Evolutionary conservation across 2,329 filamentous ascomycete species (phyloP).

Genomic region (Blastomyces percursus): DNA sequence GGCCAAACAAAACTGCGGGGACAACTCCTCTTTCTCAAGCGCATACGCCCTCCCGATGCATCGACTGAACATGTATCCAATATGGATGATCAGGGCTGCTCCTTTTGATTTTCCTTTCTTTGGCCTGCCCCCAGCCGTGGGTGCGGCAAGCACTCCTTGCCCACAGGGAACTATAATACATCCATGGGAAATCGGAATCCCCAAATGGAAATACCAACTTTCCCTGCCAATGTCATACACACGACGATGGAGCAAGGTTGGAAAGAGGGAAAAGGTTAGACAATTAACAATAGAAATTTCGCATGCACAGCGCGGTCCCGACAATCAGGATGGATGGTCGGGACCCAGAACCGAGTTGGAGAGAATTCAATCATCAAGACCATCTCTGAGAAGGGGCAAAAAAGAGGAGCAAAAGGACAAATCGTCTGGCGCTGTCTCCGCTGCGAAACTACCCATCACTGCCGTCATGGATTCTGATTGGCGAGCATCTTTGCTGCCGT

Average conservation of each 20-base stretch:
- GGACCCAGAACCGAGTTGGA: neutral
- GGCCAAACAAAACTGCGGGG: neutral
- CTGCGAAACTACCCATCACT: neutral
- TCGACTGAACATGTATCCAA: neutral
- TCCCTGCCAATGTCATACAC: neutral
- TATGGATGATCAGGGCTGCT: neutral
- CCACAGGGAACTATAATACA: neutral
- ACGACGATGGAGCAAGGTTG: neutral
- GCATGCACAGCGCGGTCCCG: neutral
- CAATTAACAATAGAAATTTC: neutral
- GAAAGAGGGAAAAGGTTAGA: neutral
- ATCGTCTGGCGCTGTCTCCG: neutral
- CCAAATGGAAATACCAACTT: neutral
- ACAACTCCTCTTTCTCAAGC: neutral
- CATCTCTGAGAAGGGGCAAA: neutral
- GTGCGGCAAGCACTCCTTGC: neutral
- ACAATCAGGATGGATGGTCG: neutral
- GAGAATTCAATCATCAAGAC: neutral
- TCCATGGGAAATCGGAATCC: neutral
- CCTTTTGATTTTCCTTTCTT: neutral
- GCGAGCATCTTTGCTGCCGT: constrained; percentile 6
- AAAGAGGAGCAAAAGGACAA: neutral
- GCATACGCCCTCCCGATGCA: neutral
- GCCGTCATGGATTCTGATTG: constrained; percentile 3
- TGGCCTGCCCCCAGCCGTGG: neutral